Evolutionary conservation across 139 green algal species (phyloP).

Genomic region (Protoeuglena noctilucae): DNA sequence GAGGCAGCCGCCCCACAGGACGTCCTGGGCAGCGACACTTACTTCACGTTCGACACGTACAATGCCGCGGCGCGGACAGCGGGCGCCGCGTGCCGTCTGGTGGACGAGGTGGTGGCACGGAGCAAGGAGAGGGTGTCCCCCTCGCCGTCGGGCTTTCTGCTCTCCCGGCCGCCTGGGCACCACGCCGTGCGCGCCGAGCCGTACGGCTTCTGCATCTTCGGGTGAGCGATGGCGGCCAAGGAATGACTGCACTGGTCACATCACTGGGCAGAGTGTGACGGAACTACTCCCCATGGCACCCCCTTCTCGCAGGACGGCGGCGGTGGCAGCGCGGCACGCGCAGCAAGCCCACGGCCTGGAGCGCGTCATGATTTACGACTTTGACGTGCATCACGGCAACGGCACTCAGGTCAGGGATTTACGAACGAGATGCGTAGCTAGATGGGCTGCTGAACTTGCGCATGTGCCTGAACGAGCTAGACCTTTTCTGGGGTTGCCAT

Average conservation of each 20-base stretch:
- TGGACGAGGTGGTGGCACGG: slow-evolving; percentile 33
- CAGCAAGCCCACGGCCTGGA: slow-evolving; percentile 21
- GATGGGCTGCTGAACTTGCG: too few relatives aligned
- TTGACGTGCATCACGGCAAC: slow-evolving; percentile 23
- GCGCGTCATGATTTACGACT: slow-evolving; percentile 38
- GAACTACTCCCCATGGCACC: too few relatives aligned
- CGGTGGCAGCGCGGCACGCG: slow-evolving; percentile 29
- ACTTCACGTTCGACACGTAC: too few relatives aligned
- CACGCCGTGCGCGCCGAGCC: slow-evolving; percentile 31
- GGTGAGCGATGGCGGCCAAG: too few relatives aligned
- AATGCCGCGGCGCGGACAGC: slow-evolving; percentile 47
- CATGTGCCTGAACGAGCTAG: too few relatives aligned
- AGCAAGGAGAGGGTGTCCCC: slow-evolving; percentile 2
- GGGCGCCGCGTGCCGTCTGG: slow-evolving; percentile 22
- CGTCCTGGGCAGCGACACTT: too few relatives aligned
- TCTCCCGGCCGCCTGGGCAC: slow-evolving; percentile 29
- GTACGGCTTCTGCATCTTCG: slow-evolving; percentile 62
- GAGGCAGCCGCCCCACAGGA: too few relatives aligned
- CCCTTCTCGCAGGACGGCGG: slow-evolving; percentile 67
- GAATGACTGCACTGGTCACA: too few relatives aligned
- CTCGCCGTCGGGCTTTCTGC: slow-evolving; percentile 1
- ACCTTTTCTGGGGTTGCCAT: too few relatives aligned
- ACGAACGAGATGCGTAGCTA: too few relatives aligned
- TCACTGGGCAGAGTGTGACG: too few relatives aligned
- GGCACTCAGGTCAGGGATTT: slow-evolving; percentile 32